A percentile compares a stretch with the other conserved stretches of the same genome.
These are phyloP conservation scores for Melampsora americana DNA, from an alignment of 1,284 basidiomycete species.

Conservation along the genomic window DNA sequence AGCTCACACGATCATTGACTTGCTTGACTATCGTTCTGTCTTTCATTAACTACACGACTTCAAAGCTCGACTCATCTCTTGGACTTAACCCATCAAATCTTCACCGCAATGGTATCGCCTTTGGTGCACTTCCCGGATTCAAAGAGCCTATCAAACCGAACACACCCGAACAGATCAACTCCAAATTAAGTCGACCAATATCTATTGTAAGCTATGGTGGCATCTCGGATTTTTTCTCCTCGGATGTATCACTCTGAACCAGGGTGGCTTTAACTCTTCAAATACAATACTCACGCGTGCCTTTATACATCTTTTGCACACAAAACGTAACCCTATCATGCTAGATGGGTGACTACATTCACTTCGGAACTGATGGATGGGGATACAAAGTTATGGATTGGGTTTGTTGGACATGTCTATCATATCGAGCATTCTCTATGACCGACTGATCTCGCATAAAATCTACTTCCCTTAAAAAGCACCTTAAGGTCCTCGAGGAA, in stretches of 20 bases:
- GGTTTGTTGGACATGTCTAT: not conserved
- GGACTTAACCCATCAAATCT: slow-evolving; percentile 36
- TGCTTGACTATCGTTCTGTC: not conserved
- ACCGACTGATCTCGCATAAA: not conserved
- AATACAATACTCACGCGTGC: no score
- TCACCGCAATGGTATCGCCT: slow-evolving; percentile 30
- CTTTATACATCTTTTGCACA: no score
- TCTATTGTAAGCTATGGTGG: slow-evolving; percentile 33
- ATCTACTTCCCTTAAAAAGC: slow-evolving; percentile 8
- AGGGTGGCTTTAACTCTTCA: no score
- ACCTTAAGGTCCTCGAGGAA: not conserved
- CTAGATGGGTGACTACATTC: slow-evolving; percentile 40
- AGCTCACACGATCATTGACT: not conserved
- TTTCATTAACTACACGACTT: not conserved
- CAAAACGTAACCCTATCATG: no score
- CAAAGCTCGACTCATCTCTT: slow-evolving; percentile 6
- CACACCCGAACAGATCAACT: slow-evolving; percentile 32
- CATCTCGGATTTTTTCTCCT: no score
- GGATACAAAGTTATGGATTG: slow-evolving; percentile 16
- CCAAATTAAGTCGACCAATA: slow-evolving; percentile 37
- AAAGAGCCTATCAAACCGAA: slow-evolving; percentile 31
- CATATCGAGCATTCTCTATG: not conserved
- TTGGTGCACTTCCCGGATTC: slow-evolving; percentile 41
- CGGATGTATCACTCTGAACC: no score
- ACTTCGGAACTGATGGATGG: slow-evolving; percentile 12